A percentile compares a stretch with the other conserved stretches of the same genome.
These are phyloP conservation scores for Aspergillus oerlinghausenensis DNA, from an alignment of 2,329 filamentous ascomycete species.

Conservation along the genomic window DNA sequence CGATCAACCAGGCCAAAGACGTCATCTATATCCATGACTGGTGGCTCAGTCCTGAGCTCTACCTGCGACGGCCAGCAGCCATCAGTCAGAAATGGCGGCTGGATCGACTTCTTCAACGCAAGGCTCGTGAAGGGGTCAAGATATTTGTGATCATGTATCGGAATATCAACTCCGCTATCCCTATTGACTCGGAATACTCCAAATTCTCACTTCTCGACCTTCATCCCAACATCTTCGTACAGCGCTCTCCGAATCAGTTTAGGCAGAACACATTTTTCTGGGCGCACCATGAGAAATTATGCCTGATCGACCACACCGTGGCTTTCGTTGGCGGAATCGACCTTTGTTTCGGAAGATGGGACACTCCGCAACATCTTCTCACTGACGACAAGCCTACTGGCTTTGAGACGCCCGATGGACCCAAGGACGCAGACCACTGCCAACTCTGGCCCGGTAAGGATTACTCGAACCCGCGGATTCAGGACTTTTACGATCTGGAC, in stretches of 20 bases:
- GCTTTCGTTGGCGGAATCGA: conserved; percentile 95
- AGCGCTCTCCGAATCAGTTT: conserved; percentile 94
- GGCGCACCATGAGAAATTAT: conserved; percentile 98
- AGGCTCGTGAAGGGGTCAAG: conserved; percentile 92
- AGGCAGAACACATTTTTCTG: conserved; percentile 99
- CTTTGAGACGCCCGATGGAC: conserved; percentile 72
- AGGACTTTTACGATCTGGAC: conserved; percentile 89
- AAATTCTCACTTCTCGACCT: conserved; percentile 94
- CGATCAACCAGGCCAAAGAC: conserved; percentile 94
- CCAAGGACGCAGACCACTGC: conserved; percentile 85
- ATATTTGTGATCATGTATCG: conserved; percentile 97
- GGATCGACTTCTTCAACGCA: conserved; percentile 86
- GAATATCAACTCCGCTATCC: conserved; percentile 94
- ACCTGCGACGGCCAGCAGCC: conserved; percentile 86
- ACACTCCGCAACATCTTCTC: conserved; percentile 86
- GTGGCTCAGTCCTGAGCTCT: conserved; percentile 96
- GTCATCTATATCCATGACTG: conserved; percentile 99
- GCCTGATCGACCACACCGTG: conserved; percentile 90
- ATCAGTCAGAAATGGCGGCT: conserved; percentile 98
- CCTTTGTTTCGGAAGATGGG: conserved; percentile 95
- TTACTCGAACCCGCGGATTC: conserved; percentile 92
- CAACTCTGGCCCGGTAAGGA: conserved; percentile 97
- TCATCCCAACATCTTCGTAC: conserved; percentile 93
- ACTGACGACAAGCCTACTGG: conserved; percentile 93
- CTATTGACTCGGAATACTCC: conserved; percentile 97